A percentile compares a stretch with the other conserved stretches of the same genome.
phyloP scores from a whole-genome alignment of 768 basidiomycete genomes.

The Boletus sp. region DNA sequence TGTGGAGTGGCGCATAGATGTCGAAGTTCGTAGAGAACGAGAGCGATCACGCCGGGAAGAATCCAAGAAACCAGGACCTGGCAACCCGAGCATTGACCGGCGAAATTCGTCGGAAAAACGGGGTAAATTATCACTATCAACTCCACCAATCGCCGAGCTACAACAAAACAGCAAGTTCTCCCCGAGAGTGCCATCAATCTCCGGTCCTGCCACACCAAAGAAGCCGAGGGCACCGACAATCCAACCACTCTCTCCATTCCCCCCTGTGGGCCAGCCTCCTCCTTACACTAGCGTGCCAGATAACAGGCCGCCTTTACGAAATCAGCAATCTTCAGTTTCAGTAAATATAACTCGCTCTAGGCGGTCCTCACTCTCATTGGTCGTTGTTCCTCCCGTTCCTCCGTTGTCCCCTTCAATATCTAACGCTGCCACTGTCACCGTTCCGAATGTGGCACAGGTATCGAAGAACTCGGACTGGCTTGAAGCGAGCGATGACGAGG shows the following conservation, averaged over 20 bases:
- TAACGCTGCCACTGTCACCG: conserved; percentile 31
- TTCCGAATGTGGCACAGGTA: conserved; percentile 37
- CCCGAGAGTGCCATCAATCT: conserved; percentile 20
- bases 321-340: conserved; percentile 41
- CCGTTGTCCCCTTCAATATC: conserved; percentile 36
- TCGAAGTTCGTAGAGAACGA: conserved; percentile 70
- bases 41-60: conserved; percentile 69
- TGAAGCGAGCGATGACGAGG: conserved; percentile 81
- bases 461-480: conserved; percentile 67
- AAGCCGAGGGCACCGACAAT: conserved; percentile 27
- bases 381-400: conserved; percentile 43
- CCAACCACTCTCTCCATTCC: conserved; percentile 17
- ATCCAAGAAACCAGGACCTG: conserved; percentile 48
- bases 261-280: conserved; percentile 58
- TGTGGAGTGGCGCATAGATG: conserved; percentile 84
- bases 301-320: conserved; percentile 34
- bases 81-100: conserved; percentile 33
- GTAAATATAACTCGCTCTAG: conserved; percentile 45
- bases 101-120: conserved; percentile 46
- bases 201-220: conserved; percentile 17
- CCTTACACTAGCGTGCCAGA: conserved; percentile 49
- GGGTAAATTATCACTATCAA: conserved; percentile 48
- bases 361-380: conserved; percentile 54
- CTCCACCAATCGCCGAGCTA: conserved; percentile 39
- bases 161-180: conserved; percentile 18